Base-by-base conservation (phyloP, 78 protist species). In the Ministeria vibrans region DNA sequence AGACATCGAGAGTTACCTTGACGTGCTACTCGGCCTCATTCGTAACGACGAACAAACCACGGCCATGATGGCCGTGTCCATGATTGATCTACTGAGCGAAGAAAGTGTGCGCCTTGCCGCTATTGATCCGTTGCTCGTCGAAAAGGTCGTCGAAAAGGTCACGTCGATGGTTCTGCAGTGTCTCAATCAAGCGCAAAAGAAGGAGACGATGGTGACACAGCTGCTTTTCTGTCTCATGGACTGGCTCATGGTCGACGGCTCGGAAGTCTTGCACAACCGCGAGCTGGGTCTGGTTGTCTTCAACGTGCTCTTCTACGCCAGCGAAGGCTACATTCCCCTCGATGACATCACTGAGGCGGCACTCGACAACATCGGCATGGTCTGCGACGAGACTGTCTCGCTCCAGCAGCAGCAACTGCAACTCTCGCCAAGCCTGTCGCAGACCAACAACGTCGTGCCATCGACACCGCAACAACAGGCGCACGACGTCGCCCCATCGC, bases 161-260 rank as follows among this genome's bases (percentile, higher is more conserved):
- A 22, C 28, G 74, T 69, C 30, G 38, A 18, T 32, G 25, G 38
- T 69, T 32, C 30, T 69, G 20, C 23, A 27, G 18, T 23, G 44
- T 69, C 28, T 69, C 20, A 69, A 32, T 69, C 30, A 69, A 32
- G 66, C 68, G 38, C 78, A 25, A 39, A 7, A 22, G 59, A 74
- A 74, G 46, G 62, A 74, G 41, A 30, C 45, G 45, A 44, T 44
- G 49, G 36, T 51, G 49, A 51, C 66, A 9, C 46, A 41, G 36
- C 68, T 59, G 51, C n/a, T 75, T 32, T 75, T 75, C 30, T 38
- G 64, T 18, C 68, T 75, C 27, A 51, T 75, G 79, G 79, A 75
- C 41, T 75, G 79, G 79, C 68, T 53, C 46, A 75, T 75, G 79
- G 36, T 45, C 63, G 23, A 9, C 68, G 68, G 68, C n/a, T 7